Evolutionary conservation across 352 stramenopile genomes (phyloP).

Genomic region (Globisporangium perplexum): DNA sequence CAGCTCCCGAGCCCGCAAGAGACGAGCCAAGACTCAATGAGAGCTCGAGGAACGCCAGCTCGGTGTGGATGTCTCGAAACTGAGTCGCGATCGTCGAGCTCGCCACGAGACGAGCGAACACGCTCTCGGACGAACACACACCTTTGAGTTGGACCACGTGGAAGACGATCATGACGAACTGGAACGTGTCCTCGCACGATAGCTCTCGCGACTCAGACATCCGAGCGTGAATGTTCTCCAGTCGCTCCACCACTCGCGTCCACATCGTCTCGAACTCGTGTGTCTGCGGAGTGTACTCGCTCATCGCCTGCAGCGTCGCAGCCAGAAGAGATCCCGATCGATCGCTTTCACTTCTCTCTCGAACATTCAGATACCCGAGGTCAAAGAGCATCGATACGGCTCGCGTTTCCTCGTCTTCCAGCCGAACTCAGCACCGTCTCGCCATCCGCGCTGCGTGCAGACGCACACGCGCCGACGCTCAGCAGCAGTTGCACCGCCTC

Average conservation of each 20-base stretch:
- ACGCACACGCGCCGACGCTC: not conserved
- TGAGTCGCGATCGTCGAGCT: not conserved
- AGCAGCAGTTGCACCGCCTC: not conserved
- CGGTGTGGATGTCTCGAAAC: slow-evolving; percentile 1
- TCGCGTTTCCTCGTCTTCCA: not conserved
- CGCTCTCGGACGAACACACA: not conserved
- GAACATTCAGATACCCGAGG: not conserved
- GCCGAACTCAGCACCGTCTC: not conserved
- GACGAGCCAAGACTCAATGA: too few species aligned
- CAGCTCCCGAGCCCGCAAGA: too few species aligned
- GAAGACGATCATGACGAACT: slow-evolving; percentile 7
- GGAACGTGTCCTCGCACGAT: not conserved
- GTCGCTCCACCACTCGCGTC: not conserved
- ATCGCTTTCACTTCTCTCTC: too few species aligned
- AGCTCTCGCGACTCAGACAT: too few species aligned
- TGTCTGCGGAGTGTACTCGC: not conserved
- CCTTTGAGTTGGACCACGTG: not conserved
- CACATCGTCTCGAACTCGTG: slow-evolving; percentile 2
- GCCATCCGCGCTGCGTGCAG: not conserved
- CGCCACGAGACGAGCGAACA: slow-evolving; percentile 1
- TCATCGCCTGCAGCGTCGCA: not conserved
- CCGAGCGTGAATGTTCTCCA: not conserved
- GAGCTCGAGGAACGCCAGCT: not conserved
- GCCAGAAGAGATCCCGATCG: not conserved
- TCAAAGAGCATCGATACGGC: not conserved